Conservation (phyloP, 208 protist species). For the Leishmania turanica region DNA sequence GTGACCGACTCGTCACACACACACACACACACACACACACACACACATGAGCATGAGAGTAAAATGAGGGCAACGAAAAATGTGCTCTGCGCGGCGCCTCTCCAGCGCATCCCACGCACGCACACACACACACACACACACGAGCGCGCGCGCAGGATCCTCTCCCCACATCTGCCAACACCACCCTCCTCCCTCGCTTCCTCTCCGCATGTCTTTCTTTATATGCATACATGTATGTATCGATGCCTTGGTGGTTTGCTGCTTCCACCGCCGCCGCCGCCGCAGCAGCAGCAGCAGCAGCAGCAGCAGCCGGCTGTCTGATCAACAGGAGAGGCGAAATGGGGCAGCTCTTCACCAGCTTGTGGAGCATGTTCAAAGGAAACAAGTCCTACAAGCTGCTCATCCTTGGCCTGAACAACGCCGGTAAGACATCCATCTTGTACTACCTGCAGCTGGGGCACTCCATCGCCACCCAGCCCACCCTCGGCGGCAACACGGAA, state of each 20-base stretch:
- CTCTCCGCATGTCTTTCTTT: background rate
- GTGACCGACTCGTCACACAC: background rate
- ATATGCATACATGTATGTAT: background rate
- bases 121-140: background rate
- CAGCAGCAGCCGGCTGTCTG: background rate
- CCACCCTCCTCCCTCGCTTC: background rate
- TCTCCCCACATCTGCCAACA: background rate
- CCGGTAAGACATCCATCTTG: constrained; percentile 98
- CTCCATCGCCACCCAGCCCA: constrained; percentile 97
- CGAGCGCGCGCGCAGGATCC: background rate
- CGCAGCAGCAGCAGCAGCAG: background rate
- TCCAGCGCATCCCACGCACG: background rate
- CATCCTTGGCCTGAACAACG: constrained; percentile 96
- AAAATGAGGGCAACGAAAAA: no score
- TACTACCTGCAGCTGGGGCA: constrained; percentile 98
- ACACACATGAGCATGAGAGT: background rate
- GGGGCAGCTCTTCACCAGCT: constrained; percentile 65
- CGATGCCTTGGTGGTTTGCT: background rate
- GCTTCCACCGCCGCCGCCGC: background rate
- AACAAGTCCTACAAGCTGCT: constrained; percentile 86
- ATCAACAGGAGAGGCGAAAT: constrained; percentile 29
- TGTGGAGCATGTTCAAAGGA: constrained; percentile 65
- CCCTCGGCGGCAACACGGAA: constrained; percentile 97
- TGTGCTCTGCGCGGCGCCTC: no score
- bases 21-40: background rate